Conservation (phyloP, 306 rosid species). For the Acacia confusa region DNA sequence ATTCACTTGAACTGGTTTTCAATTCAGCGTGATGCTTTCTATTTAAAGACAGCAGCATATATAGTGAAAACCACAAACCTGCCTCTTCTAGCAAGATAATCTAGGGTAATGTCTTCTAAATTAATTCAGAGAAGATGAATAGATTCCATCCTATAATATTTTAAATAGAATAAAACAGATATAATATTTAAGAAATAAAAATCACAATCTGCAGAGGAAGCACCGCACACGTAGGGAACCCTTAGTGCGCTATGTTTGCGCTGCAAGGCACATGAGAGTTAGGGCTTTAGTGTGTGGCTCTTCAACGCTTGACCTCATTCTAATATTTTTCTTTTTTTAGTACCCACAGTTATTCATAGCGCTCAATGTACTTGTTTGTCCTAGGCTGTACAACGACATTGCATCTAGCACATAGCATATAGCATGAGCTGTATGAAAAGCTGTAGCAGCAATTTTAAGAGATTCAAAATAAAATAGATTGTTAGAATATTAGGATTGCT, state of each 20-base stretch:
- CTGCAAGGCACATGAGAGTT: not conserved
- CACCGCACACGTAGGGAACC: too few relatives aligned
- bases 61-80: not conserved
- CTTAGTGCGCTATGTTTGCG: not conserved
- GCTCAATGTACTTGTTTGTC: not conserved
- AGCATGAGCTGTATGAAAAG: not conserved
- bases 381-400: not conserved
- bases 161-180: too few relatives aligned
- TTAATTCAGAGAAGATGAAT: not conserved
- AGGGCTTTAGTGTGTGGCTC: not conserved
- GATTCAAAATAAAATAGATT: not conserved
- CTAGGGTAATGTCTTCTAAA: not conserved
- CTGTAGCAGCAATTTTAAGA: not conserved
- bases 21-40: too few relatives aligned
- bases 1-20: not conserved
- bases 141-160: not conserved
- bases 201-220: not conserved
- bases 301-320: not conserved
- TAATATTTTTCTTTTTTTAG: not conserved
- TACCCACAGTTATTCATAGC: not conserved
- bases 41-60: too few relatives aligned
- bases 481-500: too few relatives aligned
- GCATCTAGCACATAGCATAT: not conserved
- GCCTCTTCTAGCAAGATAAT: not conserved
- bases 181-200: not conserved